These are phyloP conservation scores for Astraeus odoratus DNA, from an alignment of 768 basidiomycete species.

Conservation along the genomic window DNA sequence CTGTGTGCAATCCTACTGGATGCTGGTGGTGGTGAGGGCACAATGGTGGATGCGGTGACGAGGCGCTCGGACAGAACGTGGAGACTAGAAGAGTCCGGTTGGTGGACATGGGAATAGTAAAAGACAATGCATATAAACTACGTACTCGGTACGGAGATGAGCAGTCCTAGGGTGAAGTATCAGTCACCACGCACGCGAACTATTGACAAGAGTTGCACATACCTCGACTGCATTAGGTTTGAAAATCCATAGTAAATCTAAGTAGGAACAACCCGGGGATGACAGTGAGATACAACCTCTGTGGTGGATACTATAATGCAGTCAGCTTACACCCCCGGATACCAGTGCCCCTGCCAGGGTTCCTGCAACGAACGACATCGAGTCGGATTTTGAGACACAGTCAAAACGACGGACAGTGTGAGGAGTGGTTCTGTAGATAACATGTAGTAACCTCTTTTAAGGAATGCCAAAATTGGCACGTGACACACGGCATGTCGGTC, in stretches of 20 bases:
- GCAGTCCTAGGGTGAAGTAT: constrained; percentile 37
- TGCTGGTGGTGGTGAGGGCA: constrained; percentile 49
- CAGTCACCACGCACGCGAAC: too few relatives aligned
- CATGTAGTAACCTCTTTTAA: too few relatives aligned
- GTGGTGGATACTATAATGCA: neutral
- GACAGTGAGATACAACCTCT: neutral
- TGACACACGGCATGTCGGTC: too few relatives aligned
- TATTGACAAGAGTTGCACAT: constrained; percentile 14
- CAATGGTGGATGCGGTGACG: constrained; percentile 37
- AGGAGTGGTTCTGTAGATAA: too few relatives aligned
- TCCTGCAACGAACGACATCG: constrained; percentile 57
- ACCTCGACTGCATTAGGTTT: constrained; percentile 55
- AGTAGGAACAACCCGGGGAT: too few relatives aligned
- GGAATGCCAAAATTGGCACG: too few relatives aligned
- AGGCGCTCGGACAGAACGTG: constrained; percentile 46
- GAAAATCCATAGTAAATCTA: constrained; percentile 72
- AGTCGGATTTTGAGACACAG: too few relatives aligned
- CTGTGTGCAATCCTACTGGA: constrained; percentile 43
- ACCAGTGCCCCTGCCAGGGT: constrained; percentile 66
- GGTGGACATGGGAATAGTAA: neutral
- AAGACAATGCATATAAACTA: constrained; percentile 1
- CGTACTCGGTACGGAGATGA: constrained; percentile 51
- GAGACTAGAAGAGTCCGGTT: constrained; percentile 31
- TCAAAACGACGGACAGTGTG: too few relatives aligned
- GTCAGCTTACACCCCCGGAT: constrained; percentile 55